Base-by-base conservation (phyloP, 495 filamentous ascomycete genomes). In the Aspergillus steynii region DNA sequence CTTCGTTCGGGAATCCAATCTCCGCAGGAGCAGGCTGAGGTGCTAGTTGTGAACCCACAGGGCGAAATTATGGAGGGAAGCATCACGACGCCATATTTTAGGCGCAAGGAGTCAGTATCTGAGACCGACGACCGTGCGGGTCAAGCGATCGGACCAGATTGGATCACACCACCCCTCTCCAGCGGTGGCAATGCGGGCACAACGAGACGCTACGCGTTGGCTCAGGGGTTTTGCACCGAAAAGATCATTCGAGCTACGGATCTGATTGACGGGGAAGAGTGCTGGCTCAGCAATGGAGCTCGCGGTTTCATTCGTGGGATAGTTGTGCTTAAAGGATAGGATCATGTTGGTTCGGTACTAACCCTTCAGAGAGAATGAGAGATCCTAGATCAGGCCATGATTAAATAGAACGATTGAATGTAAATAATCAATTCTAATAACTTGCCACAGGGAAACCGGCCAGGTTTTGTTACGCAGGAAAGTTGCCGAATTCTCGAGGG, bases 201-300 rank as follows among this genome's bases (percentile, higher is more conserved):
- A 31, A 90, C 86, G 14, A 86, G 93, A 67, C 82, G 90, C 65
- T 97, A 91, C 85, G 86, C 90, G 12, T 65, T 97, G 54, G 80
- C 86, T 58, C 84, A 77, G 58, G 83, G 79, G 42, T 76, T 82
- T 76, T 83, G 90, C 69, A 72, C 78, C n/a, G 90, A 96, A 67
- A 78, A 83, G 49, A 66, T 77, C 2, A 78, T 95, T 20, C 66
- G 55, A 9, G 78, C 67, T 2, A 68, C 80, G 20, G 84, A 83
- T 10, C 70, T 97, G 20, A 68, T 83, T 10, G 79, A 90, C 65
- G 90, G 88, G 3, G 92, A 97, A 70, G 81, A 85, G 56, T 89
- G 91, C 62, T 92, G 90, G 87, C 74, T 97, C 60, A 95, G 91
- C 66, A 96, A 92, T 71, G 91, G 88, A 0, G 89, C 90, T n/a